Evolutionary conservation across 441 rosid genomes (phyloP), one percentile per base, ranked within the genome.

Genomic region (Corymbia calophylla): DNA sequence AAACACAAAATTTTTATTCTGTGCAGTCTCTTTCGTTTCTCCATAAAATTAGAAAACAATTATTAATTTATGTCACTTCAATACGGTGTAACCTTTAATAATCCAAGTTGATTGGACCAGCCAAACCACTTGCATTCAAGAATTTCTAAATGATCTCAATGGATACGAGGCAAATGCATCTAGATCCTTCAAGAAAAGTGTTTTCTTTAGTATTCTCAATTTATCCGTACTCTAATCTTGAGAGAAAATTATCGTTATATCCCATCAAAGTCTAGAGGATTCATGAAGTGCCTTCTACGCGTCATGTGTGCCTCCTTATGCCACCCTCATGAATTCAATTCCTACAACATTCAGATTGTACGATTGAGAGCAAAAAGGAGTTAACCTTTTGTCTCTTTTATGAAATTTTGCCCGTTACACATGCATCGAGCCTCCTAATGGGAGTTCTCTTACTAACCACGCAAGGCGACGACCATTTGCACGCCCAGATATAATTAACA

Each of bases 301-400:
- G 88, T 95, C 97, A 49, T 95, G 93, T 56, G 95, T 91, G 31
- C 96, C 96, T 86, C 86, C 91, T 81, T 92, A 93, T 56, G 92
- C 95, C 86, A 90, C 89, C 93, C 92, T 93, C 93, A 96, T 87
- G 92, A 93, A 95, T 88, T 92, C 94, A 90, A 90, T 91, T 91
- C 97, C 97, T 94, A 94, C 89, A 87, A 89, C 48, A 70, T 35
- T 48, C 53, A 32, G 84, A 13, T 11, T 25, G 51, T 77, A 44
- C 84, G 2, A 77, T 44, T 14, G 3, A 23, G n/a, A 44, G 16
- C 27, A 39, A 14, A 21, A 77, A 58, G 10, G 11, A 23, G 64
- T 4, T 13, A 58, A 25, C 5, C 64, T 58, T 23, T 58, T 6
- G 3, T 58, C 14, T 0, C 64, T 25, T 10, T 25, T 25, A 10